A percentile compares a stretch with the other conserved stretches of the same genome.
phyloP scores from a whole-genome alignment of 148 eudicot species.

The Polygonum maritimum region DNA sequence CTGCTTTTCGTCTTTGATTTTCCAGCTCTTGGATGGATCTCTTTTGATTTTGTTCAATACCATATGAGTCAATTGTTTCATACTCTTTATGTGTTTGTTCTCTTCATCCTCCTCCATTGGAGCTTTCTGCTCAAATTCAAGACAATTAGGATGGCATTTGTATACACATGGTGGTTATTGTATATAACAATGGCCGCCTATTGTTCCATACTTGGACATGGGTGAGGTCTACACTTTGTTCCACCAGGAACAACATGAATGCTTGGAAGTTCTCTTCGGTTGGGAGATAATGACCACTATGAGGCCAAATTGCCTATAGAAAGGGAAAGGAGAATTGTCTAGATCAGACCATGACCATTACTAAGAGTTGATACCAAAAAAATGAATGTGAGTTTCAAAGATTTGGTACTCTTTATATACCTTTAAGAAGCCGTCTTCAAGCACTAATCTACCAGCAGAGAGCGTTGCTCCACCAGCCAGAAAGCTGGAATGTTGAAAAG shows the following conservation, averaged over 20 bases:
- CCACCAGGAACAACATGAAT: constrained; percentile 54
- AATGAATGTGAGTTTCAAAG: background rate
- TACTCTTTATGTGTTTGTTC: constrained; percentile 9
- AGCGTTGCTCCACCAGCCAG: constrained; percentile 81
- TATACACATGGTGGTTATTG: background rate
- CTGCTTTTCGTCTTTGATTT: constrained; percentile 11
- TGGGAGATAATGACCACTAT: constrained; percentile 92
- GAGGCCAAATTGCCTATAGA: constrained; percentile 75
- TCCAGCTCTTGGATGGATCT: constrained; percentile 12
- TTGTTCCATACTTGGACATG: constrained; percentile 47
- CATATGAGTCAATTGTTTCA: background rate
- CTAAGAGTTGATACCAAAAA: background rate
- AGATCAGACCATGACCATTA: background rate
- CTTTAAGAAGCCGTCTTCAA: constrained; percentile 45
- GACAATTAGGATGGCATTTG: background rate
- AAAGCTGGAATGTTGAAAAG: constrained; percentile 78
- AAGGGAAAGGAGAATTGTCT: background rate
- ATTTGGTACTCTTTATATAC: constrained; percentile 14
- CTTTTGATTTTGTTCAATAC: constrained; percentile 1
- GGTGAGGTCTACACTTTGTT: constrained; percentile 50
- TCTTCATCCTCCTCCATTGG: constrained; percentile 48
- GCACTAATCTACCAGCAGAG: constrained; percentile 69
- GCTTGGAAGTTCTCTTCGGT: constrained; percentile 79
- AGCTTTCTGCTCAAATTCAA: constrained; percentile 27
- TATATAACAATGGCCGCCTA: background rate